Evolutionary conservation across 116 monocot genomes (phyloP), one percentile per base, ranked within the genome.

Genomic region (Zostera marina): DNA sequence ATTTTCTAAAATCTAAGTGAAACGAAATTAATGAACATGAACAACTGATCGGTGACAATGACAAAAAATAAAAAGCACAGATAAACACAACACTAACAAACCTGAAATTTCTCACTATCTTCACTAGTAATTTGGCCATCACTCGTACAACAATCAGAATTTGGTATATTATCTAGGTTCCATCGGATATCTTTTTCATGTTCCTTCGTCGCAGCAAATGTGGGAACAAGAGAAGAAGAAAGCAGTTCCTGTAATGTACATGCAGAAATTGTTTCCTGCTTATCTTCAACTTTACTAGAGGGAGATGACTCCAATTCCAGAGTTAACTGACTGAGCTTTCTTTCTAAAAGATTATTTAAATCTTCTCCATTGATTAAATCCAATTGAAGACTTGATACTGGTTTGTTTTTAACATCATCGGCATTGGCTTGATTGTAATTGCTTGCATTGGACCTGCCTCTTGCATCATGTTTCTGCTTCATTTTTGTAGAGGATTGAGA

Each of bases 281-380:
- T 38, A 24, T n/a, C 22, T 11, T 42, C 47, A 19, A 38, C 25
- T 19, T 41, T 13, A 17, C 24, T 44, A 68, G 14, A 53, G 44
- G 25, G 43, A 25, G 61, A 61, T 16, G 70, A 47, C 26, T 72
- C 74, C 70, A 67, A 61, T 47, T 59, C 44, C 66, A 44, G 56
- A 57, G 25, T 72, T 48, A 89, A 58, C 70, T 96, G 85, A 60
- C 46, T 76, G 59, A 96, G 44, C 57, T 89, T 85, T 66, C 73
- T 72, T 53, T 96, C 96, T 52, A 96, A 68, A 44, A 83, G 82
- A 60, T 66, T 47, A 62, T 80, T 78, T 64, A 85, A 59, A 41
- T 80, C 76, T 78, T 89, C 78, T 64, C 82, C 84, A 73, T 41
- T 73, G 19, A 77, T 69, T 38, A 59, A 48, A 79, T 71, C 68